A percentile compares a stretch with the other conserved stretches of the same genome.
phyloP scores from a whole-genome alignment of 2,329 filamentous ascomycete genomes.

The Macrophomina tecta region DNA sequence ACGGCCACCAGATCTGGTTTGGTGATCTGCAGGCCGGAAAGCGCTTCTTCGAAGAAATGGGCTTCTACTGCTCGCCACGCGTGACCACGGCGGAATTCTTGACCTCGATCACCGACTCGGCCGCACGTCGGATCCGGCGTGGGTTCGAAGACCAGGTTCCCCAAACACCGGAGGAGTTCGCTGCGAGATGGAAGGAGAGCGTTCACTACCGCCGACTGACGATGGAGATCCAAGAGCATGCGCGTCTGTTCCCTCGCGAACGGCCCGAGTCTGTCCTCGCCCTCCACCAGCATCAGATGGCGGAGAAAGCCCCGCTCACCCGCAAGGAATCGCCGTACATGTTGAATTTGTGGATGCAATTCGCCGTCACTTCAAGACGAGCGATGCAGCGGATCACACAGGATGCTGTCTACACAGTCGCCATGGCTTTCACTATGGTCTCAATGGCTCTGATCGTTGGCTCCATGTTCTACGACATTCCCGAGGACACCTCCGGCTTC shows the following conservation, averaged over 20 bases:
- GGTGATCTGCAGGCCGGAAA: conserved; percentile 68
- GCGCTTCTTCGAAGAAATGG: conserved; percentile 71
- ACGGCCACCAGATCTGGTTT: conserved; percentile 74
- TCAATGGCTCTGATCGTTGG: conserved; percentile 78
- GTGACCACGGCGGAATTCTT: conserved; percentile 79
- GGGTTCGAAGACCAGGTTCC: conserved; percentile 55
- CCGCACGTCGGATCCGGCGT: conserved; percentile 52
- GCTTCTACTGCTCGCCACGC: conserved; percentile 73
- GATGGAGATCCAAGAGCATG: conserved; percentile 43
- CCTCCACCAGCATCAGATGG: conserved; percentile 53
- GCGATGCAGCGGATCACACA: conserved; percentile 78
- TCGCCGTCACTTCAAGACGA: conserved; percentile 79
- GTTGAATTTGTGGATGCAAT: conserved; percentile 75
- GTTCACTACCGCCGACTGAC: conserved; percentile 40
- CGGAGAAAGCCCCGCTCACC: conserved; percentile 53
- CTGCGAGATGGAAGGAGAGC: conserved; percentile 56
- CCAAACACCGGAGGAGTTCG: conserved; percentile 57
- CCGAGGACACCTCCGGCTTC: conserved; percentile 70
- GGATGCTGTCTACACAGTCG: conserved; percentile 76
- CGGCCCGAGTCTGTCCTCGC: conserved; percentile 51
- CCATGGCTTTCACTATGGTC: conserved; percentile 72
- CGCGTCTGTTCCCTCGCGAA: conserved; percentile 35
- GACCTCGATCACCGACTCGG: conserved; percentile 69
- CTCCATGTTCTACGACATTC: conserved; percentile 80
- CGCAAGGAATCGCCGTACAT: conserved; percentile 81